These are phyloP conservation scores for Alternaria panax DNA, from an alignment of 2,329 filamentous ascomycete species.

Conservation along the genomic window DNA sequence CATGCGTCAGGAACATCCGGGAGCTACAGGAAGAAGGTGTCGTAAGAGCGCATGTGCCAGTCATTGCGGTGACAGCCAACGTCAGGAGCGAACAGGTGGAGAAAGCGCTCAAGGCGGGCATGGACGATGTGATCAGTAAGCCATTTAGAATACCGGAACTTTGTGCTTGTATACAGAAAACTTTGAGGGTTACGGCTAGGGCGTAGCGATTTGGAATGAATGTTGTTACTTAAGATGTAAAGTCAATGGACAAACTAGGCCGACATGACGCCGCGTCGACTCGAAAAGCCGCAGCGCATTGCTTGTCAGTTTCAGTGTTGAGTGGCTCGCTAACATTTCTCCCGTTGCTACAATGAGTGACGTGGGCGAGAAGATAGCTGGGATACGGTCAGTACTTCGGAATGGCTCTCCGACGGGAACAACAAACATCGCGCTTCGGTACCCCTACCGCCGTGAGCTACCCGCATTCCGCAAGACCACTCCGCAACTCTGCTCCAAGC, in stretches of 20 bases:
- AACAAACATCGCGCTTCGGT: background rate
- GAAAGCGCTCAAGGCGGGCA: conserved; percentile 39
- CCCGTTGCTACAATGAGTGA: background rate
- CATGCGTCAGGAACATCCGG: conserved; percentile 36
- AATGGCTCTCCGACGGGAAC: background rate
- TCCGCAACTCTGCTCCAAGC: background rate
- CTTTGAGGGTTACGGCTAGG: conserved; percentile 10
- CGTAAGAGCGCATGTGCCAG: conserved; percentile 35
- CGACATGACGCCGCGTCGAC: background rate
- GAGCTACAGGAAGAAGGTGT: conserved; percentile 30
- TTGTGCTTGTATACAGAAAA: conserved; percentile 28
- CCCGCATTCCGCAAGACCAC: background rate
- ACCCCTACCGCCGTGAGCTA: background rate
- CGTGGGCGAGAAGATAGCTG: background rate
- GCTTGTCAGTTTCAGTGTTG: background rate
- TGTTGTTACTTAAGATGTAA: background rate
- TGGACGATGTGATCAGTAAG: conserved; percentile 71
- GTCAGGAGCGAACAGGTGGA: conserved; percentile 43
- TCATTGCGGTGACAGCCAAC: conserved; percentile 49
- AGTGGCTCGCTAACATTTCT: background rate
- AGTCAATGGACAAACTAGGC: background rate
- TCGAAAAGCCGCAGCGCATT: rapidly evolving
- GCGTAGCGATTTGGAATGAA: background rate
- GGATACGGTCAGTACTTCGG: background rate
- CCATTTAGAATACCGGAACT: conserved; percentile 63